Evolutionary conservation across 495 filamentous ascomycete species (phyloP), one percentile per base, ranked within the genome.

Genomic region (Clavariopsis aquatica): DNA sequence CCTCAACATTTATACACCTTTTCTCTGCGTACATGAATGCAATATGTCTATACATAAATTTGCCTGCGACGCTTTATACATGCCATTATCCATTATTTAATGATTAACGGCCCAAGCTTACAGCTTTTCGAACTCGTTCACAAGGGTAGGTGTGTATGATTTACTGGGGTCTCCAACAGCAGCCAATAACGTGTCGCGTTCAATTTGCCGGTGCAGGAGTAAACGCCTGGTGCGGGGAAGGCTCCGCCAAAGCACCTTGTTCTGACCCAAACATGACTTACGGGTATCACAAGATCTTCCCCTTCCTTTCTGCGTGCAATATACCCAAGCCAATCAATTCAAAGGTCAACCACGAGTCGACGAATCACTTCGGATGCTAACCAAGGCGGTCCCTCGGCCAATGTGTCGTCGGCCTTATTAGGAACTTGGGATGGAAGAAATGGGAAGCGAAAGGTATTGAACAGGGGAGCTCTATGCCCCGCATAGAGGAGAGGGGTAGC

Each of bases 171-270:
- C 12, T 6, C 3, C 5, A 43, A 17, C 2, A 17, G 3, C 15
- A 51, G 26, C 47, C 47, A 51, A 51, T 23, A 4, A 51, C 13
- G 12, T 28, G 47, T 9, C 47, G 26, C n/a, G 47, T 28, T 3
- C n/a, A 51, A 51, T 24, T 51, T 51, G 47, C 47, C 47, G 47
- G 47, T 51, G 47, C 19, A 24, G 22, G 26, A 4, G 26, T 24
- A 17, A 2, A 51, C 47, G 19, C 20, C 22, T 6, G 7, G 47
- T 51, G 47, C 47, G 47, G 47, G 47, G 47, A 51, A 51, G 6
- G 4, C 19, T 24, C n/a, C 47, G 26, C 47, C 47, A 51, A 24
- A 51, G 4, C 47, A 51, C 26, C 22, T 8, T 10, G 47, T 22
- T 9, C 19, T 10, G 47, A 9, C 20, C 47, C 20, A 7, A 22